A percentile compares a stretch with the other conserved stretches of the same genome.
These are phyloP conservation scores for Sordariomycetes sp. DNA, from an alignment of 2,329 filamentous ascomycete genomes.

Conservation along the genomic window DNA sequence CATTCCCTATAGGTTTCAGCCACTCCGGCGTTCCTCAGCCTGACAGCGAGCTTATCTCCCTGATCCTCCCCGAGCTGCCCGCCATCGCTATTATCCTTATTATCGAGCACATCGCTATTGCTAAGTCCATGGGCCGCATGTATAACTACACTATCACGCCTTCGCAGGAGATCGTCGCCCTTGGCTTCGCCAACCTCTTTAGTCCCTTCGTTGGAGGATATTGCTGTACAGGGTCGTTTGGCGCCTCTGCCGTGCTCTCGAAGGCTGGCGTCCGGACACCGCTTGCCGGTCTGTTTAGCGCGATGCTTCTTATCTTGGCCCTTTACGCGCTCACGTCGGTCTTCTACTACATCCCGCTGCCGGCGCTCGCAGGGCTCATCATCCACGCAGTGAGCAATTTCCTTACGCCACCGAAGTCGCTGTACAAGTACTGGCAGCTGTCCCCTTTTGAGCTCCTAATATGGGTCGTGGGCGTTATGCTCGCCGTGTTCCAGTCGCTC, in stretches of 20 bases:
- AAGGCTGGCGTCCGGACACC: conserved; percentile 76
- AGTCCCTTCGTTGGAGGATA: conserved; percentile 60
- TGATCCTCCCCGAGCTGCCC: conserved; percentile 53
- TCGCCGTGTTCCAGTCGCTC: conserved; percentile 36
- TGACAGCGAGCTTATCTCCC: conserved; percentile 40
- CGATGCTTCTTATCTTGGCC: conserved; percentile 62
- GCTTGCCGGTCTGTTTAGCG: conserved; percentile 68
- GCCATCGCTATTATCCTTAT: conserved; percentile 66
- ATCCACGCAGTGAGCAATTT: conserved; percentile 75
- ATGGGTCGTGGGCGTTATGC: conserved; percentile 62
- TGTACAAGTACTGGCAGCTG: conserved; percentile 71
- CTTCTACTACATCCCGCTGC: conserved; percentile 71
- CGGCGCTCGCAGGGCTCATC: conserved; percentile 63
- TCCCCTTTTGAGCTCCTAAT: conserved; percentile 65
- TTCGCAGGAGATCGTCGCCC: conserved; percentile 69
- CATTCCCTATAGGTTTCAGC: conserved; percentile 42
- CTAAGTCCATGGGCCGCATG: conserved; percentile 69
- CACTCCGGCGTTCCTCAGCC: conserved; percentile 49
- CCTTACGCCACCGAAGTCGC: conserved; percentile 60
- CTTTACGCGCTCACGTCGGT: conserved; percentile 68
- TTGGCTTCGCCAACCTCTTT: conserved; percentile 65
- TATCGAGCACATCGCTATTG: conserved; percentile 76
- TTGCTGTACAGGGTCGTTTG: conserved; percentile 35
- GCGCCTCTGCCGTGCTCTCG: conserved; percentile 73
- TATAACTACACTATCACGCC: conserved; percentile 73